Base-by-base conservation (phyloP, 2,329 filamentous ascomycete genomes). In the Aspergillus aculeatus region DNA sequence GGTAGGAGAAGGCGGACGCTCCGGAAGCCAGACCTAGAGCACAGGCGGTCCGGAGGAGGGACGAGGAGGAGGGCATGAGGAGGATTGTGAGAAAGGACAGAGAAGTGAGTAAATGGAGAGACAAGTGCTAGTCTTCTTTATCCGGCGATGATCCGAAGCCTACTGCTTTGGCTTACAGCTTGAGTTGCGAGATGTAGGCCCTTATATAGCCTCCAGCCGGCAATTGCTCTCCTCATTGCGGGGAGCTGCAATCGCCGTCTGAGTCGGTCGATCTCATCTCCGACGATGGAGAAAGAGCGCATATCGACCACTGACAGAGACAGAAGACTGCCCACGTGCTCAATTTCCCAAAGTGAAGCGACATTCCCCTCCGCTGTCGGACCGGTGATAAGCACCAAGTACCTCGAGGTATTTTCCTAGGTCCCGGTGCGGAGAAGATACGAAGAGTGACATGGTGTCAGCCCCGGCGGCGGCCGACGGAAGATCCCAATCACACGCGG, bases 1-100 rank as follows among this genome's bases (percentile, higher is more conserved):
- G 41, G 26, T 55, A 55, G 44, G 53, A 55, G 41, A 47, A 55
- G 19, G 53, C 53, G 3, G 53, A 55, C 11, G 41, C 41, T 12
- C 53, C 44, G 6, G 53, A 38, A 5, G 44, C 53, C n/a, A 50
- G 24, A 12, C 48, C 29, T 29, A 55, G 44, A 1, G 53, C 53
- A 48, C 21, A 55, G 41, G 41, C 44, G 14, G 47, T n/a, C 26
- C 19, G 31, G 26, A 55, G 41, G 53, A 55, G 26, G 10, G 53
- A 29, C 26, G 26, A 47, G 14, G 53, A 21, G 12, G 38, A 44
- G 23, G 53, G 53, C 53, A 55, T 55, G 23, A 48, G 19, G 41
- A 26, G 47, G 11, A n/a, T 9, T 29, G 5, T 29, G 26, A 14
- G 51, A 31, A 12, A 35, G 2, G 14, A n/a, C n/a, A 16, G 19